Evolutionary conservation across 495 filamentous ascomycete species (phyloP).

Genomic region (Sporormia fimetaria): DNA sequence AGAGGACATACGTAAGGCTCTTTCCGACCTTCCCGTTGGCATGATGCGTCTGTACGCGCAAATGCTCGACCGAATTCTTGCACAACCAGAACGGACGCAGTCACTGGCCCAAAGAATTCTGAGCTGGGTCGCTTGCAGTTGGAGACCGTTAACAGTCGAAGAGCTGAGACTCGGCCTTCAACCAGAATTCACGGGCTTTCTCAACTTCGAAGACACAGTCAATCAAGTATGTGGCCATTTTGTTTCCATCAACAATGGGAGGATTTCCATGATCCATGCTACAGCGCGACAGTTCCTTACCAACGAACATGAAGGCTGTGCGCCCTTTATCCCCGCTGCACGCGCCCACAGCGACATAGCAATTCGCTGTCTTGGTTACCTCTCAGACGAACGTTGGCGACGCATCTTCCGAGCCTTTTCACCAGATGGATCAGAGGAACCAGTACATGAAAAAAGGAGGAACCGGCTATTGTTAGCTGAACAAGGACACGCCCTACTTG

Average conservation of each 20-base stretch:
- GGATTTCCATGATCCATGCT: slow-evolving; percentile 3
- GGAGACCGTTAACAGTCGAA: neutral
- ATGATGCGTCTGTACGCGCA: no score
- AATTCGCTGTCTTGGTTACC: slow-evolving; percentile 2
- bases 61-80: no score
- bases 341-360: slow-evolving; percentile 2
- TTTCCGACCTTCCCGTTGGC: no score
- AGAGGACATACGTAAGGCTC: no score
- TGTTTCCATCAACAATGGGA: neutral
- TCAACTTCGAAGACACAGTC: slow-evolving; percentile 7
- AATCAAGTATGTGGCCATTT: slow-evolving; percentile 7
- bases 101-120: slow-evolving; percentile 2
- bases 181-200: slow-evolving; percentile 3
- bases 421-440: no score
- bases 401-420: no score
- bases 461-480: no score
- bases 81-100: no score
- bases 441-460: no score
- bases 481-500: no score
- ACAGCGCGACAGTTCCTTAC: slow-evolving; percentile 6
- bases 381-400: no score
- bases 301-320: neutral
- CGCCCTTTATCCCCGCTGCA: neutral
- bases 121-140: slow-evolving; percentile 3
- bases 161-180: slow-evolving; percentile 5